Base-by-base conservation (phyloP, 768 basidiomycete genomes). In the Lyophyllum atratum region DNA sequence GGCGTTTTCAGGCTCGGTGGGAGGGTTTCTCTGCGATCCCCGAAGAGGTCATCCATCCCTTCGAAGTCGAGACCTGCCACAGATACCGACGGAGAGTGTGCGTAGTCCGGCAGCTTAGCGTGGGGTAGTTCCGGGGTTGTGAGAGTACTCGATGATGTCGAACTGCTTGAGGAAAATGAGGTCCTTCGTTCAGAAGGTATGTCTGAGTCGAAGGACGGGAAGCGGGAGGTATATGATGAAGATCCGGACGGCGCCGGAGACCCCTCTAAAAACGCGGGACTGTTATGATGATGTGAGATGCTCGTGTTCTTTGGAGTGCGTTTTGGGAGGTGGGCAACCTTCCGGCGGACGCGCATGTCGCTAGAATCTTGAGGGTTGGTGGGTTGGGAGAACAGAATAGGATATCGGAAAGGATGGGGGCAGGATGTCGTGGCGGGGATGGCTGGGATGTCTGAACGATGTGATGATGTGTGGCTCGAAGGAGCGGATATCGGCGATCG, bases 161-260 rank as follows among this genome's bases (percentile, higher is more conserved):
- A 56, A 17, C 50, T 50, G 26, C 54, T 59, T 1, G 53, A 56
- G 24, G 60, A 58, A 9, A 58, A 59, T 7, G 49, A 58, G 1
- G 52, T 31, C 11, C 43, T 45, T 8, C 56, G 51, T 22, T 24
- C 34, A 2, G 26, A 22, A 1, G 55, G 26, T 0, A 33, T n/a
- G 12, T 52, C 45, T 1, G 54, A 56, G 29, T 50, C 39, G 44
- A 52, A 44, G 1, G 56, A 61, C 8, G 53, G 34, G 45, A 43
- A 12, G 11, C 49, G 49, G 11, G 55, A 57, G 14, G 43, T 40
- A 21, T 29, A 46, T 3, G 60, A 57, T 1, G 53, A 49, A 17
- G 52, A 28, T 2, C 50, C 54, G 15, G 59, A 49, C n/a, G 60
- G 22, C 44, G 34, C 28, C 14, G 55, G 47, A 29, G 60, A 61